Conservation (phyloP, 768 basidiomycete genomes). For the Russula ochroleuca region DNA sequence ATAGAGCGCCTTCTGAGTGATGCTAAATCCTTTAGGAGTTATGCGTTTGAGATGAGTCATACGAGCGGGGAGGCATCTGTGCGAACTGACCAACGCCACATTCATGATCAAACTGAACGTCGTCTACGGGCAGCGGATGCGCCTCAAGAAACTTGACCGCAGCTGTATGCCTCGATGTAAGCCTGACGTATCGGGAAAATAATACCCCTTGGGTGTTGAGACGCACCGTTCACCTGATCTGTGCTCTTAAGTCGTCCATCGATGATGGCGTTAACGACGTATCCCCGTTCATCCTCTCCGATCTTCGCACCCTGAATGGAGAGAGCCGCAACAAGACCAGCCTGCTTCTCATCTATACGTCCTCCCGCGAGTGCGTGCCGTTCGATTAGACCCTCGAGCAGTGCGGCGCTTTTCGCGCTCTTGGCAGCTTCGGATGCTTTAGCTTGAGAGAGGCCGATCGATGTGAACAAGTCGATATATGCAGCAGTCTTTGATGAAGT, state of each 20-base stretch:
- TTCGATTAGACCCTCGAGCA: constrained; percentile 67
- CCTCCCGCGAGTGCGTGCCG: constrained; percentile 46
- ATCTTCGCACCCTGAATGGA: constrained; percentile 63
- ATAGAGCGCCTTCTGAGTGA: constrained; percentile 62
- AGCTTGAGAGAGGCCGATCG: constrained; percentile 67
- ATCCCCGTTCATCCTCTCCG: constrained; percentile 51
- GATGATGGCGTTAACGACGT: constrained; percentile 64
- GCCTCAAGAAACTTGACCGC: constrained; percentile 71
- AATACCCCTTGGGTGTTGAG: background rate
- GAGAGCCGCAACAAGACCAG: constrained; percentile 62
- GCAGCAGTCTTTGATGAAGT: constrained; percentile 37
- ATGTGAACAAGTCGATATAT: constrained; percentile 58
- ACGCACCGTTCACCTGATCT: constrained; percentile 84
- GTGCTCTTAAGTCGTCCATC: constrained; percentile 67
- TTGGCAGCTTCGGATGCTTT: constrained; percentile 83
- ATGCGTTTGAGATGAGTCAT: background rate
- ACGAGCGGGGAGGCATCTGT: constrained; percentile 9
- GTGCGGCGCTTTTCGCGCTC: constrained; percentile 66
- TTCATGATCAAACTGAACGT: constrained; percentile 63
- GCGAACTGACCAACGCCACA: constrained; percentile 79
- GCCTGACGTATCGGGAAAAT: background rate
- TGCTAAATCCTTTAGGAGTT: constrained; percentile 62
- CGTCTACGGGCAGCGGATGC: constrained; percentile 57
- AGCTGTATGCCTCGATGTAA: constrained; percentile 41
- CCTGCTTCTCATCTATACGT: constrained; percentile 70